Evolutionary conservation across 441 rosid genomes (phyloP), one percentile per base, ranked within the genome.

Genomic region (Melastoma candidum): DNA sequence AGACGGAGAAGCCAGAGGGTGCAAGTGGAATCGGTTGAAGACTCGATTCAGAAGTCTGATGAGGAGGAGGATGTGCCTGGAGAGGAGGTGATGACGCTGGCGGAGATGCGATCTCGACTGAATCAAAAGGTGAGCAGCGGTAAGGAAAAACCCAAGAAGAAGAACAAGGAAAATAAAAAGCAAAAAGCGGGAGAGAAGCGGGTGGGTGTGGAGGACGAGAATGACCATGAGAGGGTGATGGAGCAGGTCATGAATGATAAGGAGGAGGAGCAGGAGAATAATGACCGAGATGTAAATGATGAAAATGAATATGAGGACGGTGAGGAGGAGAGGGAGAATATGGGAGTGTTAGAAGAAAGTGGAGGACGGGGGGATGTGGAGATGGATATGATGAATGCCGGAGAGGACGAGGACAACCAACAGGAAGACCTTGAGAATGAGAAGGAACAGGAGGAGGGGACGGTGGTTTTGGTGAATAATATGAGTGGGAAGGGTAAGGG

Each of bases 11-110:
- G 58, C 53, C 5, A 53, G 65, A 63, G 68, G 71, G 71, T 58
- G 63, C 68, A 68, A 48, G 46, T 27, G 12, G 26, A 32, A 11
- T 11, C 2, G 12, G 43, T 41, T 11, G 29, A n/a, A 36, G 44
- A 27, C 3, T 12, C 7, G 43, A 47, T 62, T 63, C 70, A 74
- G 54, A 67, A 60, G 51, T 61, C 57, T 2, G 70, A 60, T 59
- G 48, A 52, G 14, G 68, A 67, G 66, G 68, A 7, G 63, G 64
- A 14, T 22, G 58, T 59, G 50, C 51, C 55, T 61, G 79, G 29
- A 39, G 93, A 32, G 41, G 69, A 79, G 60, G 74, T 46, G 67
- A 77, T 84, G 89, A 90, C 96, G n/a, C 63, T 87, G 63, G 89
- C 90, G 1, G 81, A 85, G 70, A 71, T 92, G 85, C 82, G 74